Evolutionary conservation across 805 yeast species (phyloP).

Genomic region (Tanozyma kutaoensis): DNA sequence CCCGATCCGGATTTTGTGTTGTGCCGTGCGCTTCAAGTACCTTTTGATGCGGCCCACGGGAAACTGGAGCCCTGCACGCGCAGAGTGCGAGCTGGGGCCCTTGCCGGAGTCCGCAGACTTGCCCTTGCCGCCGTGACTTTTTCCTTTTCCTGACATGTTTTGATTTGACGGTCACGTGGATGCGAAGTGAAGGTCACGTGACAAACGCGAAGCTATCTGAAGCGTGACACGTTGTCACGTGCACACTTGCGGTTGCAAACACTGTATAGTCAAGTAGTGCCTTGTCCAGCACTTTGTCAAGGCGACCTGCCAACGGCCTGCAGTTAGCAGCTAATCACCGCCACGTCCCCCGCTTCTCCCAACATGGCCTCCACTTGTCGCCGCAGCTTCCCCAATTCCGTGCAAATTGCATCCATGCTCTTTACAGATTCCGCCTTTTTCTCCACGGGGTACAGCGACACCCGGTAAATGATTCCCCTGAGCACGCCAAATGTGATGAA

Average conservation of each 20-base stretch:
- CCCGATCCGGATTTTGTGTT: conserved; percentile 72
- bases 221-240: too few relatives aligned
- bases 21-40: conserved; percentile 73
- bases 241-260: too few relatives aligned
- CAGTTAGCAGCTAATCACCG: too few relatives aligned
- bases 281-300: too few relatives aligned
- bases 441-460: conserved; percentile 61
- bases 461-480: conserved; percentile 70
- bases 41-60: conserved; percentile 99
- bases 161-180: too few relatives aligned
- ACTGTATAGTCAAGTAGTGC: too few relatives aligned
- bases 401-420: conserved; percentile 58
- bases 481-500: conserved; percentile 80
- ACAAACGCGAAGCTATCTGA: too few relatives aligned
- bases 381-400: conserved; percentile 46
- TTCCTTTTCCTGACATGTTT: conserved; percentile 71
- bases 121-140: conserved; percentile 95
- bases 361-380: conserved; percentile 39
- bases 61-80: conserved; percentile 89
- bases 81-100: conserved; percentile 75
- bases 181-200: too few relatives aligned
- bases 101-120: conserved; percentile 67
- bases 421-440: too few relatives aligned
- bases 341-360: too few relatives aligned
- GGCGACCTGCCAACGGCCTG: too few relatives aligned